Percentiles rank a stretch among this genome's conserved stretches.
phyloP scores from a whole-genome alignment of 768 basidiomycete species.

The Hirschioporus abietinus region DNA sequence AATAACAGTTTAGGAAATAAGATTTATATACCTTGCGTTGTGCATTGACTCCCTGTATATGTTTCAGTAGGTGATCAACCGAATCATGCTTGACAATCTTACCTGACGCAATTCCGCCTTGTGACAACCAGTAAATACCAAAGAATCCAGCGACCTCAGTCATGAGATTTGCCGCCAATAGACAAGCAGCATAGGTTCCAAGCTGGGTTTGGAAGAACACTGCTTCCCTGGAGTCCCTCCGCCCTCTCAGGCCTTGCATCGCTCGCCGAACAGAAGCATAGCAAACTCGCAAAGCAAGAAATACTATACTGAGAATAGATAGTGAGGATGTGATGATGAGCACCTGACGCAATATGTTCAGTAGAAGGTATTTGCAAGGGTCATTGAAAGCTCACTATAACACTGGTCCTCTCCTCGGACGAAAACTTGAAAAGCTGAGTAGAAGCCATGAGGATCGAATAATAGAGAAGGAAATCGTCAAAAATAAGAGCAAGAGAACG shows the following conservation, averaged over 20 bases:
- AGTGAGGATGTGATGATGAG: not conserved
- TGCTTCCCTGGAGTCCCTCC: slow-evolving; percentile 29
- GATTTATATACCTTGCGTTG: slow-evolving; percentile 47
- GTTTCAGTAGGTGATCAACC: not conserved
- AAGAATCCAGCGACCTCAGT: slow-evolving; percentile 50
- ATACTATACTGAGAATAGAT: slow-evolving; percentile 47
- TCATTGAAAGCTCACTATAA: not conserved
- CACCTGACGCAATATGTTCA: not conserved
- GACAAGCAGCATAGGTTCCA: slow-evolving; percentile 60
- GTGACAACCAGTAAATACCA: slow-evolving; percentile 42
- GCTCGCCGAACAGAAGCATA: slow-evolving; percentile 17
- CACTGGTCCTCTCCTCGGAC: not conserved
- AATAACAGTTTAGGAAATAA: not conserved
- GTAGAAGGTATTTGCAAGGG: not conserved
- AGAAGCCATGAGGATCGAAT: not conserved
- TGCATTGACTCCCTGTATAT: slow-evolving; percentile 11
- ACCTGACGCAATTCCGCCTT: slow-evolving; percentile 46
- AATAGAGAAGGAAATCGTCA: not conserved
- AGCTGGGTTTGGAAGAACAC: slow-evolving; percentile 69
- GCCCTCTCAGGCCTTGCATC: slow-evolving; percentile 1
- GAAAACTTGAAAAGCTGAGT: not conserved
- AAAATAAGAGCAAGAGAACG: not conserved
- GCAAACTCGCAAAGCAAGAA: slow-evolving; percentile 41
- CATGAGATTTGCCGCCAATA: slow-evolving; percentile 55
- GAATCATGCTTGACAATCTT: slow-evolving; percentile 11